Conservation (phyloP, 345 rosid genomes). For the Aquilaria malaccensis region DNA sequence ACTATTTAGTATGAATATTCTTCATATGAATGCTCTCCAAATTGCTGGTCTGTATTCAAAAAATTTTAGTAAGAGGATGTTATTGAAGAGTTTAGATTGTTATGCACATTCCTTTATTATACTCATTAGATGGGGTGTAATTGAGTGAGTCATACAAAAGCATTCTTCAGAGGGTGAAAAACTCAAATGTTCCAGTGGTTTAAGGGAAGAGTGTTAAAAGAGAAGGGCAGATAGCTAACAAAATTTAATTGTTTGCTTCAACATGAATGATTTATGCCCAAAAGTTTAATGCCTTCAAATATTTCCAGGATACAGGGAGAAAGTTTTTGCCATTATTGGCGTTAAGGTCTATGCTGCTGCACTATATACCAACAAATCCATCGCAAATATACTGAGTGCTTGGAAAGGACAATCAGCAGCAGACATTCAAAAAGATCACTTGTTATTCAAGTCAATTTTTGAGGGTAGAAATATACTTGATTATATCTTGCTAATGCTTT, state of each 20-base stretch:
- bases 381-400: constrained; percentile 30
- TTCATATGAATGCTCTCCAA: no score
- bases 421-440: constrained; percentile 45
- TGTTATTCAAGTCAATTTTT: constrained; percentile 45
- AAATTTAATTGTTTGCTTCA: not conserved
- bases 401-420: constrained; percentile 53
- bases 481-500: not conserved
- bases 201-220: no score
- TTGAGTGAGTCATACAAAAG: no score
- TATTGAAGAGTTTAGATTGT: no score
- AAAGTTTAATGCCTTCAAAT: constrained; percentile 5
- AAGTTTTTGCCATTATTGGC: constrained; percentile 73
- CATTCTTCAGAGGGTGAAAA: no score
- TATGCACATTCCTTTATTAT: no score
- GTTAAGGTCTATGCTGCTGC: constrained; percentile 92
- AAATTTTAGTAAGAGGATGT: no score
- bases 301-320: constrained; percentile 78
- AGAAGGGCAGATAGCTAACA: no score
- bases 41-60: no score
- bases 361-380: constrained; percentile 43
- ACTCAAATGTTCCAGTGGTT: no score
- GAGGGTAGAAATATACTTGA: constrained; percentile 30
- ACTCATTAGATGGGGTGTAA: no score
- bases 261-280: not conserved
- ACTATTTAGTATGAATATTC: no score